A percentile compares a stretch with the other conserved stretches of the same genome.
These are phyloP conservation scores for Pythium pectinolyticum DNA, from an alignment of 352 stramenopile genomes.

Conservation along the genomic window DNA sequence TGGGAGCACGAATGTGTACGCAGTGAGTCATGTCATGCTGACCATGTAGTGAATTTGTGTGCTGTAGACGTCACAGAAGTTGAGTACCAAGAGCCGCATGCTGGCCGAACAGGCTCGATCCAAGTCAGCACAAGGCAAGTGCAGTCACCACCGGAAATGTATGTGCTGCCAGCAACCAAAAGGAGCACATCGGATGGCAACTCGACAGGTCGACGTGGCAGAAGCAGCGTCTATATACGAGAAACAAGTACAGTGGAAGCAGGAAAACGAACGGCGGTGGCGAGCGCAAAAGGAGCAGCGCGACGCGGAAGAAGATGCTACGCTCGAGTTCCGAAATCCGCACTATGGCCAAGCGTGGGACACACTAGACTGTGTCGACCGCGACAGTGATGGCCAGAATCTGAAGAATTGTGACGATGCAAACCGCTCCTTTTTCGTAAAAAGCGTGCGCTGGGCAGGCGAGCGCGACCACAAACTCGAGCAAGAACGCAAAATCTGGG, in stretches of 20 bases:
- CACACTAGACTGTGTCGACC: conserved; percentile 4
- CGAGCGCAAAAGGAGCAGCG: conserved; percentile 34
- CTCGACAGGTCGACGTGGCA: conserved; percentile 2
- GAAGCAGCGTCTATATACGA: conserved; percentile 53
- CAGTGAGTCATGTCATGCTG: too few species aligned
- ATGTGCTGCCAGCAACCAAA: conserved; percentile 15
- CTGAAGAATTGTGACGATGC: not conserved
- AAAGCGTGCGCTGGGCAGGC: conserved; percentile 44
- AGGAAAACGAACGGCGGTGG: conserved; percentile 37
- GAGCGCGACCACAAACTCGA: conserved; percentile 38
- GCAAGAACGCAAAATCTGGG: conserved; percentile 36
- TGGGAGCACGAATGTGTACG: not conserved
- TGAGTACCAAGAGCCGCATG: conserved; percentile 46
- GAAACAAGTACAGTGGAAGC: conserved; percentile 62
- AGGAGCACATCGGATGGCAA: not conserved
- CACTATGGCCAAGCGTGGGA: conserved; percentile 46
- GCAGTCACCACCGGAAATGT: conserved; percentile 15
- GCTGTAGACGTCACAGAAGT: conserved; percentile 42
- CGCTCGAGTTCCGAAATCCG: conserved; percentile 68
- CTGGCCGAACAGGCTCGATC: conserved; percentile 36
- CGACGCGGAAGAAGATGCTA: conserved; percentile 35
- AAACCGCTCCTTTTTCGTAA: conserved; percentile 52
- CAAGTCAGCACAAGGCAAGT: not conserved
- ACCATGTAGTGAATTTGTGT: conserved; percentile 1
- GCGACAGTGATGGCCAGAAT: not conserved